phyloP scores from a whole-genome alignment of 2,329 filamentous ascomycete genomes.

The Hymenoscyphus occultus region DNA sequence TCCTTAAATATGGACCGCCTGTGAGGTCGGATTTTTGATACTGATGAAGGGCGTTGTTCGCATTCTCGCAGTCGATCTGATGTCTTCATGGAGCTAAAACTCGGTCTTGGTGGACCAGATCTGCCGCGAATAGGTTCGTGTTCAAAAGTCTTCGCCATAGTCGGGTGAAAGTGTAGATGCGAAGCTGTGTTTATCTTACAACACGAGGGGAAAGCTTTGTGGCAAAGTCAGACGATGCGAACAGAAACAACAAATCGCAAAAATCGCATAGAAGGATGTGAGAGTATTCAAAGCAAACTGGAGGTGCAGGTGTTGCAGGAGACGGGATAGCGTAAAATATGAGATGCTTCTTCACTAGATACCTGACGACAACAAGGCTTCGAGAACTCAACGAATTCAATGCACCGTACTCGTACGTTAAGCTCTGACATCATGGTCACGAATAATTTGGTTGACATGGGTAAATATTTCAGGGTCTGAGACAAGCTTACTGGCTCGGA shows the following conservation, averaged over 20 bases:
- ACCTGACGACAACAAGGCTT: neutral
- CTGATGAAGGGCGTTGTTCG: slow-evolving; percentile 16
- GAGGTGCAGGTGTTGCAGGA: neutral
- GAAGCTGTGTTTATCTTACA: neutral
- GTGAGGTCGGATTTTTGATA: slow-evolving; percentile 19
- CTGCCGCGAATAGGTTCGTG: slow-evolving; percentile 22
- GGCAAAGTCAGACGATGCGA: neutral
- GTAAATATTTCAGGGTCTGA: neutral
- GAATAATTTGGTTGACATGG: neutral
- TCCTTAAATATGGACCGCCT: slow-evolving; percentile 29
- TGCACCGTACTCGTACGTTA: neutral
- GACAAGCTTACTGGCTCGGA: slow-evolving; percentile 1
- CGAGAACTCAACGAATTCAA: neutral
- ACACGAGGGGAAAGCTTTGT: neutral
- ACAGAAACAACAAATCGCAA: neutral
- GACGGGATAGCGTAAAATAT: neutral
- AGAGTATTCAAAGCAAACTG: neutral
- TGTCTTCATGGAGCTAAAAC: slow-evolving; percentile 28
- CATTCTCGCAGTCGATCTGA: slow-evolving; percentile 27
- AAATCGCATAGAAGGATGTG: neutral
- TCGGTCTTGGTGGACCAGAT: slow-evolving; percentile 15
- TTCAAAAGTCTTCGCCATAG: slow-evolving; percentile 12
- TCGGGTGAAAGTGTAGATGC: neutral
- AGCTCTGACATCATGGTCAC: neutral
- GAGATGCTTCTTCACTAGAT: neutral